Conservation (phyloP, 73 alveolate species). For the Tetrahymena malaccensis region DNA sequence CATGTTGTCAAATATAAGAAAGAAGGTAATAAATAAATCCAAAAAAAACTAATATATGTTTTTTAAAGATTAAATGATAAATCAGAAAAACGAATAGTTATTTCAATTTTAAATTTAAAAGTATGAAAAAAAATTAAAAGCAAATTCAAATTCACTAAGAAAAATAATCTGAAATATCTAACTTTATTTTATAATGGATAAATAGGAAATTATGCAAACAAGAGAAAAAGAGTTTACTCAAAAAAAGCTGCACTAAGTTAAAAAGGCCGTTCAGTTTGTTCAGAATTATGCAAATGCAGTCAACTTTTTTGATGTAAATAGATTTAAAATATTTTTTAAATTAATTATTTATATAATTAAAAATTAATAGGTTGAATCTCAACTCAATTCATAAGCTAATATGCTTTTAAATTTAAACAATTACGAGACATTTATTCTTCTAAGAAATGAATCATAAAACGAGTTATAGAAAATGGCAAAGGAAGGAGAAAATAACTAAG, state of each 20-base stretch:
- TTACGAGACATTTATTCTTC: not conserved
- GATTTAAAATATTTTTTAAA: not conserved
- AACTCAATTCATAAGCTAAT: not conserved
- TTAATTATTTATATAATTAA: too few species aligned
- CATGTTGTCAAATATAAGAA: not conserved
- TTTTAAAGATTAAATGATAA: not conserved
- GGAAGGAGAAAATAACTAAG: not conserved
- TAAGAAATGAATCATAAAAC: not conserved
- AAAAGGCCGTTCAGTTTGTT: not conserved
- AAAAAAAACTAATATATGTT: too few species aligned
- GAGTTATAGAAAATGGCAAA: not conserved
- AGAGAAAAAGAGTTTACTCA: not conserved
- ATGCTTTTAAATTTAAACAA: not conserved
- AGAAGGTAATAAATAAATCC: not conserved
- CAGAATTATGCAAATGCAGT: not conserved
- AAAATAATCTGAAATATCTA: not conserved
- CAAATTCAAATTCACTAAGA: not conserved
- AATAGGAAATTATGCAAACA: not conserved
- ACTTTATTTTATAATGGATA: not conserved
- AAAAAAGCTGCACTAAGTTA: not conserved
- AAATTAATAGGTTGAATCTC: not conserved
- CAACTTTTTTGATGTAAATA: not conserved
- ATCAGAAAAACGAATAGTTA: not conserved
- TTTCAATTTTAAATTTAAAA: not conserved
- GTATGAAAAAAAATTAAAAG: not conserved